Evolutionary conservation across 2,329 filamentous ascomycete genomes (phyloP).

Genomic region (Colletotrichum viniferum): DNA sequence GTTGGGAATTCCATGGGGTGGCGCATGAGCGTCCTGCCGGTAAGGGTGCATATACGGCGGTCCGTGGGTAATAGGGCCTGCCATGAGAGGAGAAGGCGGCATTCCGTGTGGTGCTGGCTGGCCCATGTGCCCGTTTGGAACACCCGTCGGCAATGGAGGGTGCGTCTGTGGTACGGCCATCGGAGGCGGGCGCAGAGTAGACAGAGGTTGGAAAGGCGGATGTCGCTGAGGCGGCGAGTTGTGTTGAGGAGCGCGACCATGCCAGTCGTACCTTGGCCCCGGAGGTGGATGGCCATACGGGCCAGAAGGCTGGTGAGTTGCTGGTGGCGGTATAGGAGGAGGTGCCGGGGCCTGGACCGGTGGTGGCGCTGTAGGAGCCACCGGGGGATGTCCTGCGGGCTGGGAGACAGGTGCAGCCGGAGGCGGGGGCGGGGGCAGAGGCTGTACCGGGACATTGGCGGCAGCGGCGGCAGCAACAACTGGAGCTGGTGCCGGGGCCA

Average conservation of each 20-base stretch:
- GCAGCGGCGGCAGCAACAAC: slow-evolving; percentile 25
- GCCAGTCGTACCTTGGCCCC: slow-evolving; percentile 46
- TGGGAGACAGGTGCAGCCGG: slow-evolving; percentile 16
- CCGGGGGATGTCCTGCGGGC: slow-evolving; percentile 15
- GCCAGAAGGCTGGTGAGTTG: slow-evolving; percentile 38
- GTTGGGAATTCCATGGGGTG: slow-evolving; percentile 38
- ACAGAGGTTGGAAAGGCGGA: slow-evolving; percentile 38
- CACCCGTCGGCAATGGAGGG: slow-evolving; percentile 42
- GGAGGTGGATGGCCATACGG: slow-evolving; percentile 33
- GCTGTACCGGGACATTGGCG: slow-evolving; percentile 16
- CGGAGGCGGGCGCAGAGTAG: slow-evolving; percentile 55
- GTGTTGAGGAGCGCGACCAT: slow-evolving; percentile 52
- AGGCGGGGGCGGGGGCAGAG: slow-evolving; percentile 11
- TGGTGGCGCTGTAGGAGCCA: slow-evolving; percentile 22
- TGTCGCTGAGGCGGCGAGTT: slow-evolving; percentile 50
- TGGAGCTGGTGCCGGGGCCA: slow-evolving; percentile 17
- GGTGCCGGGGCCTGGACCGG: slow-evolving; percentile 25
- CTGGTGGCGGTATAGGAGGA: slow-evolving; percentile 36
- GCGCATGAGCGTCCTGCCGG: slow-evolving; percentile 27
- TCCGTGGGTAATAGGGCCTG: slow-evolving; percentile 38
- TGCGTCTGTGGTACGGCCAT: slow-evolving; percentile 46
- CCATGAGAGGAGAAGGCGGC: slow-evolving; percentile 48
- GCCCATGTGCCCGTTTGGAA: slow-evolving; percentile 46
- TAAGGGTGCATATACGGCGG: slow-evolving; percentile 35
- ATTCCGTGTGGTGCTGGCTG: slow-evolving; percentile 49